Conservation (phyloP, 2,329 filamentous ascomycete genomes). For the Pseudogymnoascus sp. region DNA sequence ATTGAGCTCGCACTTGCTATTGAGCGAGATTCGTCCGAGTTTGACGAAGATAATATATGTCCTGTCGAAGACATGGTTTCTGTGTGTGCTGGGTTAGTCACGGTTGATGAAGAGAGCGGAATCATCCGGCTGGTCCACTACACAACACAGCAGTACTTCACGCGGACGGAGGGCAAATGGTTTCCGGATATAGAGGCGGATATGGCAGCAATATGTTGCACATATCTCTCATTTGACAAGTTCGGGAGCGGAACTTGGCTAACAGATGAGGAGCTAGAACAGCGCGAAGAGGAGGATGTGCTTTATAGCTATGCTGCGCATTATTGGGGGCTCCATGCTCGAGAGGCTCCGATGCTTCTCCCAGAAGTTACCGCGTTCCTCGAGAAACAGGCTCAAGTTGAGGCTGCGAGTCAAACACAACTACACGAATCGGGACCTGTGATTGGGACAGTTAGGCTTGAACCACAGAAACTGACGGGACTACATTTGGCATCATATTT, state of each 20-base stretch:
- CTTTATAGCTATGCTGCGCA: slow-evolving; percentile 18
- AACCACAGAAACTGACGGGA: slow-evolving; percentile 7
- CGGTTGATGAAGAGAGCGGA: slow-evolving; percentile 18
- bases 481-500: slow-evolving; percentile 13
- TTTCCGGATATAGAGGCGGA: slow-evolving; percentile 14
- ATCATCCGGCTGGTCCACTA: slow-evolving; percentile 20
- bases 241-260: slow-evolving; percentile 21
- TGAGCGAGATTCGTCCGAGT: slow-evolving; percentile 14
- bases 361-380: slow-evolving; percentile 12
- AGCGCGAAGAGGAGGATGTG: slow-evolving; percentile 7
- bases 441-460: background rate
- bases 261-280: slow-evolving; percentile 12
- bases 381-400: slow-evolving; percentile 1
- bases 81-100: slow-evolving; percentile 21
- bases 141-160: slow-evolving; percentile 37
- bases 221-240: slow-evolving; percentile 25
- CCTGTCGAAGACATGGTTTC: slow-evolving; percentile 13
- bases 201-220: slow-evolving; percentile 18
- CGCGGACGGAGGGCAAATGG: slow-evolving; percentile 15
- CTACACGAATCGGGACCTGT: background rate
- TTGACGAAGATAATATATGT: slow-evolving; percentile 21
- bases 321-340: slow-evolving; percentile 17
- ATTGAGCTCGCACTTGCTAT: slow-evolving; percentile 31
- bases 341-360: slow-evolving; percentile 8
- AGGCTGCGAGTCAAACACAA: slow-evolving; percentile 11